Evolutionary conservation across 1,284 basidiomycete species (phyloP).

Genomic region (Boletellus dicymbophilus): DNA sequence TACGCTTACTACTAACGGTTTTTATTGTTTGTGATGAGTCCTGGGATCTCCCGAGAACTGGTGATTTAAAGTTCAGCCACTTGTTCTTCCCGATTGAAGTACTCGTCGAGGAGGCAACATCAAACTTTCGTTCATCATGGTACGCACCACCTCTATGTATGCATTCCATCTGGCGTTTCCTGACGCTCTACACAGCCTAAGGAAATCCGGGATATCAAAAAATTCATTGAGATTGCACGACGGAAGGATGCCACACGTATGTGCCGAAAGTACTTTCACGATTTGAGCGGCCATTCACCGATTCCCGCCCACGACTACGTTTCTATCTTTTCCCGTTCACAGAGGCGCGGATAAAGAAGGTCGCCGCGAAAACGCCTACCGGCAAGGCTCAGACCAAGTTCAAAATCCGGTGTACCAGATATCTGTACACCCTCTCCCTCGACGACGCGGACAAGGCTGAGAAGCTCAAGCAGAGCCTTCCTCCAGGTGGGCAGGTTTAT

Average conservation of each 20-base stretch:
- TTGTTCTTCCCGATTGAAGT: not conserved
- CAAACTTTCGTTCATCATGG: slow-evolving; percentile 24
- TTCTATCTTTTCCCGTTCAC: not conserved
- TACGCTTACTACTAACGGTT: too few species aligned
- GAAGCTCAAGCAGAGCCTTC: slow-evolving; percentile 95
- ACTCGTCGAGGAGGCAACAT: not conserved
- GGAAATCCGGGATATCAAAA: slow-evolving; percentile 98
- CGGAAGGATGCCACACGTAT: slow-evolving; percentile 83
- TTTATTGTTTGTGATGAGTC: too few species aligned
- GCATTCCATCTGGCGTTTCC: not conserved
- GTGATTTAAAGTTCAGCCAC: slow-evolving; percentile 37
- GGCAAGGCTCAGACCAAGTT: slow-evolving; percentile 93
- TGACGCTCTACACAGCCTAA: slow-evolving; percentile 69
- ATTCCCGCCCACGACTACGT: not conserved
- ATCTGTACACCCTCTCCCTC: slow-evolving; percentile 96
- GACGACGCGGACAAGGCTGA: slow-evolving; percentile 99
- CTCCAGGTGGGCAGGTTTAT: slow-evolving; percentile 72
- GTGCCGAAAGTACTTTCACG: slow-evolving; percentile 21
- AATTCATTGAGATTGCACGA: slow-evolving; percentile 96
- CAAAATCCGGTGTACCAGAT: slow-evolving; percentile 97
- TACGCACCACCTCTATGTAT: slow-evolving; percentile 6
- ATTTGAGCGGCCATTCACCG: slow-evolving; percentile 7
- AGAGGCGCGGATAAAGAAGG: slow-evolving; percentile 98
- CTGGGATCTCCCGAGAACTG: slow-evolving; percentile 29
- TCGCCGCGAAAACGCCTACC: slow-evolving; percentile 64